Conservation (phyloP, 768 basidiomycete genomes). For the Xerocomellus dryophilus region DNA sequence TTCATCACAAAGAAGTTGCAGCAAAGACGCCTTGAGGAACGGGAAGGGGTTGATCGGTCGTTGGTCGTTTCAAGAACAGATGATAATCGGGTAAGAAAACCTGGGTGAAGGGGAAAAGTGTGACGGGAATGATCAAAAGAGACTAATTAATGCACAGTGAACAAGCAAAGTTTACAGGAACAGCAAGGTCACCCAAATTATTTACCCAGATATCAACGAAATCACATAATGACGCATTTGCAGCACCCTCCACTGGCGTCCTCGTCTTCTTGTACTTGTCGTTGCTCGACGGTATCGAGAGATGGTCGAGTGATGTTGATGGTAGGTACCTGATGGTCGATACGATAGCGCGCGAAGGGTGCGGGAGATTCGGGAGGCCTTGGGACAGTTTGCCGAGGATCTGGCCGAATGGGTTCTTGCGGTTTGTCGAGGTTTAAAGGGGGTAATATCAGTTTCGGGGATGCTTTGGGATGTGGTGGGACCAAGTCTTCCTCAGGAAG, state of each 20-base stretch:
- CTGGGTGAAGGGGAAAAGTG: not conserved
- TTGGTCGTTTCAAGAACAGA: slow-evolving; percentile 15
- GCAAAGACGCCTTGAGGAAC: slow-evolving; percentile 2
- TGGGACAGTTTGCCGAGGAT: slow-evolving; percentile 13
- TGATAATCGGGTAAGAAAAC: slow-evolving; percentile 5
- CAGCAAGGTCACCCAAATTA: slow-evolving; percentile 23
- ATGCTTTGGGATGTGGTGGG: not conserved
- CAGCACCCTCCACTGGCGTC: slow-evolving; percentile 61
- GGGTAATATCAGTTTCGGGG: slow-evolving; percentile 13
- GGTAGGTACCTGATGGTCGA: slow-evolving; percentile 28
- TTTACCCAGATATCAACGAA: slow-evolving; percentile 13
- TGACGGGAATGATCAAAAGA: slow-evolving; percentile 4
- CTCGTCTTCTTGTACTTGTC: slow-evolving; percentile 36
- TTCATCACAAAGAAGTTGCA: slow-evolving; percentile 14
- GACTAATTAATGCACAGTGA: slow-evolving; percentile 18
- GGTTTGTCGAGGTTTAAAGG: slow-evolving; percentile 32
- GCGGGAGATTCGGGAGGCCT: slow-evolving; percentile 49
- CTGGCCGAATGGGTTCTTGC: slow-evolving; percentile 28
- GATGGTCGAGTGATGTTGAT: slow-evolving; percentile 33
- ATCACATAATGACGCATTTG: slow-evolving; percentile 85
- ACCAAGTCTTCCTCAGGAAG: slow-evolving; percentile 9
- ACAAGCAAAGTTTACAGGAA: slow-evolving; percentile 24
- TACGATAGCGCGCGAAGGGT: slow-evolving; percentile 61
- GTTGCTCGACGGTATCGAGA: slow-evolving; percentile 25
- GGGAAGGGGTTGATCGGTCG: slow-evolving; percentile 8